A percentile compares a stretch with the other conserved stretches of the same genome.
Conservation (phyloP, 23 red algal species). For the Gracilariopsis chorda region DNA sequence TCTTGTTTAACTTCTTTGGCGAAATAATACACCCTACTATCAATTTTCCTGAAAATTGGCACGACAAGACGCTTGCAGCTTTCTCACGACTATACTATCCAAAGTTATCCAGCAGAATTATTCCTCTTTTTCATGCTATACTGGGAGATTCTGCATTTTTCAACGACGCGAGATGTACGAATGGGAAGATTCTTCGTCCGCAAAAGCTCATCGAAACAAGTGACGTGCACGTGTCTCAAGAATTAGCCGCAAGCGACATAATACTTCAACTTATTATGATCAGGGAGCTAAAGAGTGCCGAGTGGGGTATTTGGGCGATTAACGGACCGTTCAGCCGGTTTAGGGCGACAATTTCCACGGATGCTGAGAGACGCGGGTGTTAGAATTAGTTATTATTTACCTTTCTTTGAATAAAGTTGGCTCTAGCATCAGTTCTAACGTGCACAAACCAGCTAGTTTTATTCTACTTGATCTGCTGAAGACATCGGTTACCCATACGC, state of each 20-base stretch:
- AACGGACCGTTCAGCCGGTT: not conserved
- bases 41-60: constrained; percentile 19
- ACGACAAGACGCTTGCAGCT: constrained; percentile 13
- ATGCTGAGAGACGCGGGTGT: not conserved
- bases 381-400: too few relatives aligned
- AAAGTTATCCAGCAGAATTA: not conserved
- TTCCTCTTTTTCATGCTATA: not conserved
- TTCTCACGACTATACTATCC: not conserved
- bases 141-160: not conserved
- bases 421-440: too few relatives aligned
- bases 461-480: too few relatives aligned
- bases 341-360: not conserved
- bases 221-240: not conserved
- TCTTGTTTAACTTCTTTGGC: constrained; percentile 4
- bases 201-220: not conserved
- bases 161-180: not conserved
- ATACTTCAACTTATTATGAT: not conserved
- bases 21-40: constrained; percentile 9
- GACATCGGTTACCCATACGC: too few relatives aligned
- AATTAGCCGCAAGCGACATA: not conserved
- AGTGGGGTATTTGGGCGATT: constrained; percentile 4
- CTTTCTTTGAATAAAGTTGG: too few relatives aligned
- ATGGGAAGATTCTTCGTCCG: not conserved
- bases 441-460: too few relatives aligned
- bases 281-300: not conserved